Conservation (phyloP, 2,329 filamentous ascomycete species). For the Blastomyces parvus region DNA sequence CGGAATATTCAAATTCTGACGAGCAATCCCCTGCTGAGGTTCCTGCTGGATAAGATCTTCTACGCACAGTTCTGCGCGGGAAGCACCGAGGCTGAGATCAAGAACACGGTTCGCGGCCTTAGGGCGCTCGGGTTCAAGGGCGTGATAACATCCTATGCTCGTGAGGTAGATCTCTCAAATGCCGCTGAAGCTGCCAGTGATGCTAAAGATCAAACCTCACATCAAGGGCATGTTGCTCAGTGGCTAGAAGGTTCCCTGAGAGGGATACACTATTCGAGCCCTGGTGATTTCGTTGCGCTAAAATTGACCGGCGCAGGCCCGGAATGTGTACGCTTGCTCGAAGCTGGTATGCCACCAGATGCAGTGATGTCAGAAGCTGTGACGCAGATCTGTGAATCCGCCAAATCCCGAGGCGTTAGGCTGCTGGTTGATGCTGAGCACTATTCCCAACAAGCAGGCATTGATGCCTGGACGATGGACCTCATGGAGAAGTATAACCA, state of each 20-base stretch:
- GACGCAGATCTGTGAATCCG: constrained; percentile 17
- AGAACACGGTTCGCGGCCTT: constrained; percentile 37
- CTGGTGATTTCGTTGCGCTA: constrained; percentile 44
- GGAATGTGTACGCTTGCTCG: constrained; percentile 15
- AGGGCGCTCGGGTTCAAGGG: constrained; percentile 44
- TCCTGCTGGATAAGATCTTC: constrained; percentile 30
- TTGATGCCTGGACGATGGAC: constrained; percentile 45
- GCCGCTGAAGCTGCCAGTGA: constrained; percentile 25
- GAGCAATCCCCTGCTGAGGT: constrained; percentile 12
- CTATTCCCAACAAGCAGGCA: constrained; percentile 42
- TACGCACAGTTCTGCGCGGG: constrained; percentile 52
- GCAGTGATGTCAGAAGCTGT: constrained; percentile 14
- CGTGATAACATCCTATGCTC: constrained; percentile 46
- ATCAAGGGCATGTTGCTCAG: constrained; percentile 27
- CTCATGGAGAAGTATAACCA: constrained; percentile 46
- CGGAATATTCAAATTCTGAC: constrained; percentile 15
- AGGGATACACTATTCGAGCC: constrained; percentile 44
- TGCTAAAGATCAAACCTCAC: constrained; percentile 26
- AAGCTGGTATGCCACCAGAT: constrained; percentile 14
- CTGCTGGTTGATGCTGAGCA: constrained; percentile 48
- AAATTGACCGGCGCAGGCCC: constrained; percentile 65
- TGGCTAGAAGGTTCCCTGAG: constrained; percentile 47
- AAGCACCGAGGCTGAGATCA: constrained; percentile 40
- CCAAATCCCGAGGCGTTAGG: constrained; percentile 24
- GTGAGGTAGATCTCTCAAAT: constrained; percentile 45